A percentile compares a stretch with the other conserved stretches of the same genome.
phyloP scores from a whole-genome alignment of 305 asterid species.

The Fraxinus angustifolia region DNA sequence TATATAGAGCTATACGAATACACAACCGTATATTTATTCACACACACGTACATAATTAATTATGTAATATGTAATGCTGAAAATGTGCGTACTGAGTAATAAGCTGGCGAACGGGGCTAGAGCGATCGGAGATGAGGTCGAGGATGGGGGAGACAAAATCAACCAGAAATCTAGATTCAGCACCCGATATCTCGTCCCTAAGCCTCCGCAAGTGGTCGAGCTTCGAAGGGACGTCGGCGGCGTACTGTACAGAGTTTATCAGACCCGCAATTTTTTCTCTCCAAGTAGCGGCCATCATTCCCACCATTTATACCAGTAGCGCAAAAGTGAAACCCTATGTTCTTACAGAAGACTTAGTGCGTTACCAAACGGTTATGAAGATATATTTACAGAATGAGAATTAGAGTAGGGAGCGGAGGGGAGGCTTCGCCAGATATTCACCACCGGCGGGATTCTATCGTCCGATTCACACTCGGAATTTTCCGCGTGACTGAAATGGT shows the following conservation, averaged over 20 bases:
- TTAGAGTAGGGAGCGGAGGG: neutral
- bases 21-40: neutral
- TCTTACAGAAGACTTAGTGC: neutral
- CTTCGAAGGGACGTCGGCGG: constrained; percentile 49
- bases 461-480: neutral
- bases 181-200: constrained; percentile 47
- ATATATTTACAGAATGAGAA: neutral
- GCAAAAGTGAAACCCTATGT: constrained; percentile 24
- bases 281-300: constrained; percentile 43
- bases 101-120: constrained; percentile 73
- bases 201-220: constrained; percentile 62
- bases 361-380: neutral
- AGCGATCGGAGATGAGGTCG: constrained; percentile 59
- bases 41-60: neutral
- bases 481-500: neutral
- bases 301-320: constrained; percentile 40
- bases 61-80: neutral
- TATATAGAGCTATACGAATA: neutral
- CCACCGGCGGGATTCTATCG: neutral
- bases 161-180: constrained; percentile 43
- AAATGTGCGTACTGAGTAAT: constrained; percentile 53
- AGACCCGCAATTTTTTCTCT: constrained; percentile 51
- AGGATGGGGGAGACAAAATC: constrained; percentile 55
- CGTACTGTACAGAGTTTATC: constrained; percentile 48
- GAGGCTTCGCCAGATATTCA: neutral